These are phyloP conservation scores for Physcia stellaris DNA, from an alignment of 495 filamentous ascomycete genomes.

Conservation along the genomic window DNA sequence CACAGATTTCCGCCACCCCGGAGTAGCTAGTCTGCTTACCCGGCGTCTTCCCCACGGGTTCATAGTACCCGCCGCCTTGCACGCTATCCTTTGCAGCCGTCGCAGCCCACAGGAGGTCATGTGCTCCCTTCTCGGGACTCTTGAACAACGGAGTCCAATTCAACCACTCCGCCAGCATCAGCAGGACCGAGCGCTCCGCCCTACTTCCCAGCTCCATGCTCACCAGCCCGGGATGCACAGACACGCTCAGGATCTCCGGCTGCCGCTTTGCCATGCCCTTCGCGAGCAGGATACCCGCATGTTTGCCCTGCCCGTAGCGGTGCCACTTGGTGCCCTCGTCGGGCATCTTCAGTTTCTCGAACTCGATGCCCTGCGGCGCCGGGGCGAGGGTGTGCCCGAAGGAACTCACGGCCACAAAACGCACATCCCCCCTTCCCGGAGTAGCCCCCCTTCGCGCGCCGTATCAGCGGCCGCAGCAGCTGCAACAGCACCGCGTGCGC, in stretches of 20 bases:
- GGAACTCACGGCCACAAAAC: slow-evolving; percentile 27
- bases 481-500: slow-evolving; percentile 27
- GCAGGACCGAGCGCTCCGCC: slow-evolving; percentile 9
- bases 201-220: slow-evolving; percentile 21
- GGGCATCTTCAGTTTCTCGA: slow-evolving; percentile 14
- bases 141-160: slow-evolving; percentile 16
- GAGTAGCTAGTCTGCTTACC: slow-evolving; percentile 19
- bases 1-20: slow-evolving; percentile 18
- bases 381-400: slow-evolving; percentile 23
- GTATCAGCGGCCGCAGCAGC: slow-evolving; percentile 27
- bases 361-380: slow-evolving; percentile 25
- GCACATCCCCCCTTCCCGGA: slow-evolving; percentile 18
- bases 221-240: slow-evolving; percentile 32
- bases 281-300: slow-evolving; percentile 29
- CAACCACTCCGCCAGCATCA: slow-evolving; percentile 15
- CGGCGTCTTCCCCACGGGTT: slow-evolving; percentile 19
- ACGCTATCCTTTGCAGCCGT: slow-evolving; percentile 26
- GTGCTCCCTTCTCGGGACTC: slow-evolving; percentile 24
- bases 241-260: slow-evolving; percentile 25
- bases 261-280: too few species aligned
- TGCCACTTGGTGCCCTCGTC: slow-evolving; percentile 9
- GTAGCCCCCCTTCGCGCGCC: slow-evolving; percentile 23
- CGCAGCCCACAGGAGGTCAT: slow-evolving; percentile 29
- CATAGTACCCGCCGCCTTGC: slow-evolving; percentile 25
- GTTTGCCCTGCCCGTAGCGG: slow-evolving; percentile 34